Conservation (phyloP, 2,329 filamentous ascomycete genomes). For the Endocalyx cinctus region DNA sequence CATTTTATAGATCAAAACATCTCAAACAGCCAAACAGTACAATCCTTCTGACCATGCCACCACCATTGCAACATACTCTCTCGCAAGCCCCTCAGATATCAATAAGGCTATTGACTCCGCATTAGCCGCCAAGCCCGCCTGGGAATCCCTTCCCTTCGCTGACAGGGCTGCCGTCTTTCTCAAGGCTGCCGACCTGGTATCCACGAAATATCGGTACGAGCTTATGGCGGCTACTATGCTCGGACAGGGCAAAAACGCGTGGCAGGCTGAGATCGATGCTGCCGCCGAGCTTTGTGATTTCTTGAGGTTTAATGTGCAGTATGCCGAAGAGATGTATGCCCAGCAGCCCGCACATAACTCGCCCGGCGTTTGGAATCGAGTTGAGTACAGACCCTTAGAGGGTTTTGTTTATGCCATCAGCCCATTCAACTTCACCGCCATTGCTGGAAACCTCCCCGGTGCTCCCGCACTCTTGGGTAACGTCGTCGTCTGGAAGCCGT, state of each 20-base stretch:
- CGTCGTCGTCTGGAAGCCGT: constrained; percentile 97
- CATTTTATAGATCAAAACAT: constrained; percentile 65
- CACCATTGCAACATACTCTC: constrained; percentile 77
- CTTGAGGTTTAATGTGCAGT: constrained; percentile 89
- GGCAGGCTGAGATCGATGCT: constrained; percentile 98
- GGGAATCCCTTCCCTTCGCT: constrained; percentile 82
- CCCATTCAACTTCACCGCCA: constrained; percentile 97
- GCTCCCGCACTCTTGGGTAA: constrained; percentile 88
- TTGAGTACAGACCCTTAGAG: constrained; percentile 85
- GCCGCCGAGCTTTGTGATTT: constrained; percentile 92
- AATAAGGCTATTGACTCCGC: constrained; percentile 76
- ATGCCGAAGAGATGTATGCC: constrained; percentile 84
- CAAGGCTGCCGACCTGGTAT: constrained; percentile 88
- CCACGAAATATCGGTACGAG: constrained; percentile 91
- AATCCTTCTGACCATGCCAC: constrained; percentile 79
- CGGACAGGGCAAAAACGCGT: constrained; percentile 96
- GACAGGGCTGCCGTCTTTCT: constrained; percentile 92
- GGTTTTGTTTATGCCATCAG: constrained; percentile 93
- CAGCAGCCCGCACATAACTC: constrained; percentile 83
- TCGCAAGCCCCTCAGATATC: constrained; percentile 73
- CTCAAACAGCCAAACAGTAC: constrained; percentile 63
- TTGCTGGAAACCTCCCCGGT: constrained; percentile 79
- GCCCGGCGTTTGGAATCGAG: constrained; percentile 82
- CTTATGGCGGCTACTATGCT: constrained; percentile 95
- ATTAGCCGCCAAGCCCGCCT: constrained; percentile 77